Percentiles rank a stretch among this genome's conserved stretches.
These are phyloP conservation scores for Aschersonia sp. DNA, from an alignment of 2,329 filamentous ascomycete species.

Conservation along the genomic window DNA sequence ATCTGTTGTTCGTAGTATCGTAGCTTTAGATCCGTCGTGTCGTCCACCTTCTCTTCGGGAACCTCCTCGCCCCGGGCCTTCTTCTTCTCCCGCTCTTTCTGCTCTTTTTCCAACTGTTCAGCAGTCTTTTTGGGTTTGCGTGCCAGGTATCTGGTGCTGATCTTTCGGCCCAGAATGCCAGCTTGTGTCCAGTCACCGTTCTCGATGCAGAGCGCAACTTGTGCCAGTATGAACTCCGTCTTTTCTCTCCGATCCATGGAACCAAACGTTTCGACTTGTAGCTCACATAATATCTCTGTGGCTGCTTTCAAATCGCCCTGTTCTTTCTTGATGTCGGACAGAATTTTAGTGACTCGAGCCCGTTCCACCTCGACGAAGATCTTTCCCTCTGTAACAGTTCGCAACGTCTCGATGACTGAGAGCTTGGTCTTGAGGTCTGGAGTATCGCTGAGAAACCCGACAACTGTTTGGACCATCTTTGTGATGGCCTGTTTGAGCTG, in stretches of 20 bases:
- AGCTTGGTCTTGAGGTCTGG: slow-evolving; percentile 80
- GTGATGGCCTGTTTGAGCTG: slow-evolving; percentile 98
- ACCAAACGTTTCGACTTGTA: slow-evolving; percentile 97
- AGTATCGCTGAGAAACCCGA: slow-evolving; percentile 78
- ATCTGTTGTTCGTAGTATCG: slow-evolving; percentile 97
- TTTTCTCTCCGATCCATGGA: slow-evolving; percentile 97
- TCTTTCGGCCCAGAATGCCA: slow-evolving; percentile 86
- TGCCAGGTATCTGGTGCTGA: slow-evolving; percentile 83
- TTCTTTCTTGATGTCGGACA: slow-evolving; percentile 94
- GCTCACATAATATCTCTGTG: slow-evolving; percentile 85
- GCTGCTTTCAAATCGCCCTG: slow-evolving; percentile 86
- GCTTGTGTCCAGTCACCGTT: slow-evolving; percentile 94
- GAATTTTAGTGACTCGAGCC: slow-evolving; percentile 83
- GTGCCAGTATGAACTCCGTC: slow-evolving; percentile 95
- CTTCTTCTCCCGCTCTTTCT: slow-evolving; percentile 78
- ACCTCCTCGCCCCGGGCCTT: slow-evolving; percentile 68
- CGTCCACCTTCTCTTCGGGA: slow-evolving; percentile 64
- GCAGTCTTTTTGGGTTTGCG: slow-evolving; percentile 82
- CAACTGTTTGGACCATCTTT: slow-evolving; percentile 96
- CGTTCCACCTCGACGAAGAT: slow-evolving; percentile 99
- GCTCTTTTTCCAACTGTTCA: slow-evolving; percentile 82
- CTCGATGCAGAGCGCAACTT: slow-evolving; percentile 90
- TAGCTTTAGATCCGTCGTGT: slow-evolving; percentile 92
- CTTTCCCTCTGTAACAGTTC: slow-evolving; percentile 97
- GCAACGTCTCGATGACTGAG: slow-evolving; percentile 82